Percentiles rank a stretch among this genome's conserved stretches.
Evolutionary conservation across 1,284 basidiomycete species (phyloP).

Genomic region (Ceratobasidium papillatum): DNA sequence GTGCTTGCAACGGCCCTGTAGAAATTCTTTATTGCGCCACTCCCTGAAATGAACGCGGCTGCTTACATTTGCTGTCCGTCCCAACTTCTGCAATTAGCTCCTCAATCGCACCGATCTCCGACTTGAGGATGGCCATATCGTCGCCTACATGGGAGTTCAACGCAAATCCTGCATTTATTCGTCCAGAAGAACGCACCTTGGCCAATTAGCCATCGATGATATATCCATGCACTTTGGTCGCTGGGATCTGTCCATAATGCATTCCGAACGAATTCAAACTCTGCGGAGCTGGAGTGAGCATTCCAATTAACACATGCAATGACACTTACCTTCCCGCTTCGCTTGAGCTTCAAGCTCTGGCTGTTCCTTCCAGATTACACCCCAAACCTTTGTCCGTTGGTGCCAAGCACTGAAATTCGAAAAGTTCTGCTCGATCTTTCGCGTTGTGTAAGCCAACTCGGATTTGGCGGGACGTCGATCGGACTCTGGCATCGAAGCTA

Average conservation of each 20-base stretch:
- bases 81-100: constrained; percentile 86
- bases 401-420: constrained; percentile 99
- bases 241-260: constrained; percentile 97
- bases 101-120: constrained; percentile 84
- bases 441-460: constrained; percentile 84
- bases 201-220: constrained; percentile 95
- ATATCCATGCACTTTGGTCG: constrained; percentile 98
- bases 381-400: constrained; percentile 86
- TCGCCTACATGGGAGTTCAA: constrained; percentile 57
- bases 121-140: constrained; percentile 64
- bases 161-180: constrained; percentile 12
- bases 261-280: constrained; percentile 91
- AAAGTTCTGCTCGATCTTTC: constrained; percentile 94
- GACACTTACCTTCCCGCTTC: constrained; percentile 69
- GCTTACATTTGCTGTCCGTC: constrained; percentile 91
- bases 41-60: not conserved
- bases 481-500: constrained; percentile 67
- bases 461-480: constrained; percentile 58
- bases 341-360: constrained; percentile 61
- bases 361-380: constrained; percentile 70
- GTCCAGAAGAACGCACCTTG: constrained; percentile 59
- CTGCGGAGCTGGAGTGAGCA: constrained; percentile 55
- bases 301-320: not conserved
- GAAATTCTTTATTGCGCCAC: not conserved
- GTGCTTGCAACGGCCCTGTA: constrained; percentile 90